Evolutionary conservation across 176 grass and related monocot species (phyloP), one percentile per base, ranked within the genome.

Genomic region (Chrysopogon serrulatus): DNA sequence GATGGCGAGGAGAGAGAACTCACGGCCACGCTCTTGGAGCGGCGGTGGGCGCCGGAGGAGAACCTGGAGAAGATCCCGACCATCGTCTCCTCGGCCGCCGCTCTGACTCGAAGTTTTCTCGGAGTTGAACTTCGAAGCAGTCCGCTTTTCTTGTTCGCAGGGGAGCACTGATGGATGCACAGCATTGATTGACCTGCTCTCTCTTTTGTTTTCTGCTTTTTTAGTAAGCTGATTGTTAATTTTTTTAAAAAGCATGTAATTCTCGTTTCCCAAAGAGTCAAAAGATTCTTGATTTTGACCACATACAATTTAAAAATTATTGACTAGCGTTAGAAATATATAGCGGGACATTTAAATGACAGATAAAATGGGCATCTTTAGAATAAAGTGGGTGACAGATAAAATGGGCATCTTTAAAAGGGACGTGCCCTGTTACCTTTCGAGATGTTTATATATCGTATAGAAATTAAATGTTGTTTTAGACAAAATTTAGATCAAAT

Each of bases 11-110:
- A 71, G 41, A 28, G 60, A 54, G 61, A 68, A 37, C 83, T 91
- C 85, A 97, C 95, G 19, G 74, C 64, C 5, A 86, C 86, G 60
- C 95, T 97, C 86, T 91, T 82, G 41, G 95, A 84, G 48, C 95
- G 95, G 76, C 95, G 95, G 85, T 97, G 95, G 60, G 68, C 51
- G 64, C 65, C 86, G 82, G 87, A 41, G 60, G 86, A 86, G 73
- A 97, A 80, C 72, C 88, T 84, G 65, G 92, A 87, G 80, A 97
- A 97, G 86, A 97, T 92, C 9, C 95, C 90, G 40, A 97, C 95
- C 95, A 97, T 97, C 18, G 77, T 48, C 71, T 33, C 51, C 33
- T 17, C 49, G 48, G 42, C 53, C 30, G 5, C 44, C 37, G 66
- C 62, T 68, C 68, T 6, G 30, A 17, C 69, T 75, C 36, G 13